Base-by-base conservation (phyloP, 1,139 yeast genomes). In the Geotrichum carabidarum region DNA sequence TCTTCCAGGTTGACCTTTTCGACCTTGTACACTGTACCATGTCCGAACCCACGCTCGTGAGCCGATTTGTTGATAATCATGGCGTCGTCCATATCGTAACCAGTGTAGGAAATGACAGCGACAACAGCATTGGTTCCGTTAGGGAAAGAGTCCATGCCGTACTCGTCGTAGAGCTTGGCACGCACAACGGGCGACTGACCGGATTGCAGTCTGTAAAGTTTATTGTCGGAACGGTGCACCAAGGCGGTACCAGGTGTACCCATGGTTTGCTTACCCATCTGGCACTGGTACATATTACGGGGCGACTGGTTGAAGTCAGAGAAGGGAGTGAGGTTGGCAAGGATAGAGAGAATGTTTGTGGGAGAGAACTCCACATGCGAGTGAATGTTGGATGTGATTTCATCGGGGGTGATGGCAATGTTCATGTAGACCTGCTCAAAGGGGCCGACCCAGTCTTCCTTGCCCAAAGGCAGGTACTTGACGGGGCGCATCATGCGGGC, bases 181-280 rank as follows among this genome's bases (percentile, higher is more conserved):
- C 93, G 86, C 47, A 93, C 99, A 68, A 93, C 88, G 47, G 99
- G 99, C 1, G 98, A 88, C 76, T 93, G 99, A 52, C 99, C 99
- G 44, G 89, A 80, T 73, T 93, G 99, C 63, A 93, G 76, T 66
- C 95, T 83, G 73, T 93, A 93, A 58, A 93, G 75, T 71, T 91
- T 94, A 75, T 94, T 94, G 71, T 93, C 99, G 0, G 96, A 86
- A 72, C 99, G 82, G 71, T 91, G 96, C 48, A 78, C 82, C 57
- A 93, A 76, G 0, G 96, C 97, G 57, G 93, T 96, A 74, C 98
- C 98, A 8, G 99, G 99, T 4, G 99, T 93, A 74, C 99, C 99
- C 99, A 93, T 93, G 27, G 99, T 93, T 78, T 93, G 99, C 75
- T 93, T 93, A 81, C 98, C 99, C 99, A 93, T 93, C 79, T 94